These are phyloP conservation scores for Triticum urartu DNA, from an alignment of 176 grass and related monocot genomes.

Conservation along the genomic window DNA sequence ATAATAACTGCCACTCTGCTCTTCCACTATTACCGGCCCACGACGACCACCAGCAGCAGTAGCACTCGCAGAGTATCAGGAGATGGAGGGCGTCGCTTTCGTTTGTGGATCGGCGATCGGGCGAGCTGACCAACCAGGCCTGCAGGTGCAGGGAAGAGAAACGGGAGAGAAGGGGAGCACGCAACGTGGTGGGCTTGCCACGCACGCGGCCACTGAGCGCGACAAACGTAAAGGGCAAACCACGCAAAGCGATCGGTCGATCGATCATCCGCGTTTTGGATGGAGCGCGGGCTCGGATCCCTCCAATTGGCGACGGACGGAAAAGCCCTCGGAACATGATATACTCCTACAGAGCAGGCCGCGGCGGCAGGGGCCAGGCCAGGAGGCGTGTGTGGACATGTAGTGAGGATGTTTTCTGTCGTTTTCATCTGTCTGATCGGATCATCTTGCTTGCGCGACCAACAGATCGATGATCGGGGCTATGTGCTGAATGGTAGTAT, in stretches of 20 bases:
- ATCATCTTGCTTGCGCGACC: not conserved
- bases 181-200: conserved; percentile 35
- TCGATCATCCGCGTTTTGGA: not conserved
- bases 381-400: not conserved
- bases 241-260: conserved; percentile 16
- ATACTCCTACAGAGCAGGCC: no score
- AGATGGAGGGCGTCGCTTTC: not conserved
- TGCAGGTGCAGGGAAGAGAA: not conserved
- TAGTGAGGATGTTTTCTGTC: not conserved
- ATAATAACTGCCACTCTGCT: not conserved
- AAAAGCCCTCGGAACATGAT: not conserved
- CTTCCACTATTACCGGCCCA: not conserved
- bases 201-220: not conserved
- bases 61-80: not conserved
- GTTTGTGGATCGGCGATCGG: not conserved
- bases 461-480: not conserved
- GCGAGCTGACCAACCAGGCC: not conserved
- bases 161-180: not conserved
- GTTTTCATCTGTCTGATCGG: not conserved
- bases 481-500: not conserved
- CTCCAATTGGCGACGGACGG: not conserved
- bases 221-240: conserved; percentile 49
- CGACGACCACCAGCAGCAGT: no score
- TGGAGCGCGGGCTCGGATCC: not conserved
- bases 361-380: not conserved